Percentiles rank a stretch among this genome's conserved stretches.
Evolutionary conservation across 768 basidiomycete genomes (phyloP).

Genomic region (Leccinum uliginosum): DNA sequence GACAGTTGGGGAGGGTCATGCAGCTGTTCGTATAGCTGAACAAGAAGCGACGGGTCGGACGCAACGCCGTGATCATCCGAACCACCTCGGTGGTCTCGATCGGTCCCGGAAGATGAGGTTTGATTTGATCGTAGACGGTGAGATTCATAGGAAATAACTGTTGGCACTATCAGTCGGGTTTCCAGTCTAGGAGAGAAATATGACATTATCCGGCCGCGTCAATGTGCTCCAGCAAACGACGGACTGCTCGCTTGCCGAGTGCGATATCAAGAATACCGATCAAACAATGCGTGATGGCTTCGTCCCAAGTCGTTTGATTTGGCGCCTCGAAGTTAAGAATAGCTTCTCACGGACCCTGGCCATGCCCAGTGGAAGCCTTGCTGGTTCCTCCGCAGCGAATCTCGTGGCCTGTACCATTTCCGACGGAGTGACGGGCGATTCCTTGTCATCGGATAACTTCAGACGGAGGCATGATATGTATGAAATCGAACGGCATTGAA

Average conservation of each 20-base stretch:
- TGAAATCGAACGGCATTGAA: too few relatives aligned
- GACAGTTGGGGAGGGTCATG: neutral
- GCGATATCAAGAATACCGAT: neutral
- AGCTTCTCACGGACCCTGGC: neutral
- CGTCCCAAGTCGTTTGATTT: neutral
- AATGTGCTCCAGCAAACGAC: neutral
- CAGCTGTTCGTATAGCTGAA: neutral
- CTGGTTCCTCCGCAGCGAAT: neutral
- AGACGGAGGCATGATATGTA: too few relatives aligned
- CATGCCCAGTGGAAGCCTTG: neutral
- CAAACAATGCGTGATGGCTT: neutral
- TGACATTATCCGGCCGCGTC: neutral
- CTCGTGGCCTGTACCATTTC: neutral
- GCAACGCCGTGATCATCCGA: neutral
- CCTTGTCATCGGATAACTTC: neutral
- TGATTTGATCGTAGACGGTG: neutral
- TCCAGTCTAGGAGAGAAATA: neutral
- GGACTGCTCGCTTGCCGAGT: neutral
- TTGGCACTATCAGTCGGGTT: neutral
- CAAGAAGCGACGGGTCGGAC: neutral
- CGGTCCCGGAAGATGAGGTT: neutral
- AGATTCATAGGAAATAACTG: neutral
- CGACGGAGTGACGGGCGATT: neutral
- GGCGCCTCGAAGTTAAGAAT: neutral
- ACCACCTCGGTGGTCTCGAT: neutral